phyloP scores from a whole-genome alignment of 805 yeast genomes.

The Wickerhamomyces bovis region DNA sequence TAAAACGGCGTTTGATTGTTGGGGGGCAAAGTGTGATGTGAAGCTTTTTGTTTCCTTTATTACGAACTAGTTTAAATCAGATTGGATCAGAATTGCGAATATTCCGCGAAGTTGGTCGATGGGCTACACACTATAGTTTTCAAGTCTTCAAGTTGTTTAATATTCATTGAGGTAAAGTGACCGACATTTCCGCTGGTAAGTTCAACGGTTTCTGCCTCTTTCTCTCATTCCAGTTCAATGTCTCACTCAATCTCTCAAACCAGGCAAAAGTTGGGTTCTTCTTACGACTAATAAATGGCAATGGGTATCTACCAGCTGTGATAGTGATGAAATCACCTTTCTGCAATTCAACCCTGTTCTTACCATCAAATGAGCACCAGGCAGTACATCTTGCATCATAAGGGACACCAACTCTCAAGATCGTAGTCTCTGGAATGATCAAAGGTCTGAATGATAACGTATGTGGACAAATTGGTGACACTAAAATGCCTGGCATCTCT shows the following conservation, averaged over 20 bases:
- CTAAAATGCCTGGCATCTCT: conserved; percentile 42
- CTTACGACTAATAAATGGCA: conserved; percentile 19
- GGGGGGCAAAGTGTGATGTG: too few species aligned
- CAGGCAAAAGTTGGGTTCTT: conserved; percentile 23
- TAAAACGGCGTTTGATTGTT: too few species aligned
- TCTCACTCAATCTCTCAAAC: conserved; percentile 29
- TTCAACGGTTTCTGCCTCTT: conserved; percentile 25
- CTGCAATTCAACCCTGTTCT: conserved; percentile 25
- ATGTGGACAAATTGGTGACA: conserved; percentile 50
- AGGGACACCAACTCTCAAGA: conserved; percentile 29
- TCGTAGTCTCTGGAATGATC: conserved; percentile 40
- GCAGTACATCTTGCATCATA: conserved; percentile 27
- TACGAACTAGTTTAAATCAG: too few species aligned
- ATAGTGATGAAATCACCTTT: conserved; percentile 29
- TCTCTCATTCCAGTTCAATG: conserved; percentile 31
- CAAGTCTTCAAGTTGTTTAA: too few species aligned
- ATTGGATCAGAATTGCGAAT: too few species aligned
- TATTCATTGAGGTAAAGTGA: neutral
- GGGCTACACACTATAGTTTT: too few species aligned
- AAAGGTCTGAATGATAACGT: conserved; percentile 49
- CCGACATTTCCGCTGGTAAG: neutral
- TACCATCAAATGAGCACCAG: conserved; percentile 34
- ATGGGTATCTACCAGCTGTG: conserved; percentile 29
- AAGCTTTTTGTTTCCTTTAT: too few species aligned
- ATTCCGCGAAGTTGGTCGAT: too few species aligned